phyloP scores from a whole-genome alignment of 495 filamentous ascomycete genomes.

The Glarea lozoyensis region DNA sequence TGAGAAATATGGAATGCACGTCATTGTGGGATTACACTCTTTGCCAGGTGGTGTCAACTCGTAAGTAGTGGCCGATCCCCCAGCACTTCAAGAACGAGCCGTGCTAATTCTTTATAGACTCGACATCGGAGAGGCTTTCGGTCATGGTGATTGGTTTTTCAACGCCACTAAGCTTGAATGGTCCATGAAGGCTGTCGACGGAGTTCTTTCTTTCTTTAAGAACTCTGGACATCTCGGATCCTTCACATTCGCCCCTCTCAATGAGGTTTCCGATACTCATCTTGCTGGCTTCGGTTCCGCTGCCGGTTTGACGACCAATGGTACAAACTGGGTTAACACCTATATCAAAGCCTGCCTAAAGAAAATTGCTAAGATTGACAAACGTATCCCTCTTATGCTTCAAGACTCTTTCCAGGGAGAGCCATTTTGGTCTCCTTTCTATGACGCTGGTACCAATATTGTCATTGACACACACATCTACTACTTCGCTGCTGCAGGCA shows the following conservation, averaged over 20 bases:
- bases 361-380: background rate
- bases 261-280: constrained; percentile 1
- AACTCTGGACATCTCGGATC: constrained; percentile 1
- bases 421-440: constrained; percentile 2
- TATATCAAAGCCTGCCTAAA: constrained; percentile 6
- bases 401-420: background rate
- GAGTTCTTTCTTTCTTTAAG: constrained; percentile 3
- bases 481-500: constrained; percentile 3
- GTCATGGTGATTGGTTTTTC: constrained; percentile 5
- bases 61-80: too few species aligned
- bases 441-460: background rate
- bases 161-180: constrained; percentile 1
- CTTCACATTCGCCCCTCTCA: constrained; percentile 7
- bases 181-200: constrained; percentile 3
- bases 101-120: too few species aligned
- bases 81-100: too few species aligned
- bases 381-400: constrained; percentile 3
- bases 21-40: constrained; percentile 6
- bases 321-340: background rate
- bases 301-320: background rate
- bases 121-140: constrained; percentile 2
- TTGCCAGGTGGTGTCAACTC: constrained; percentile 4
- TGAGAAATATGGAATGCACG: constrained; percentile 8
- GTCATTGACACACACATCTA: constrained; percentile 7
- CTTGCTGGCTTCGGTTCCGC: constrained; percentile 3